Conservation (phyloP, 177 flowering plant species). For the Vitis hybrid region DNA sequence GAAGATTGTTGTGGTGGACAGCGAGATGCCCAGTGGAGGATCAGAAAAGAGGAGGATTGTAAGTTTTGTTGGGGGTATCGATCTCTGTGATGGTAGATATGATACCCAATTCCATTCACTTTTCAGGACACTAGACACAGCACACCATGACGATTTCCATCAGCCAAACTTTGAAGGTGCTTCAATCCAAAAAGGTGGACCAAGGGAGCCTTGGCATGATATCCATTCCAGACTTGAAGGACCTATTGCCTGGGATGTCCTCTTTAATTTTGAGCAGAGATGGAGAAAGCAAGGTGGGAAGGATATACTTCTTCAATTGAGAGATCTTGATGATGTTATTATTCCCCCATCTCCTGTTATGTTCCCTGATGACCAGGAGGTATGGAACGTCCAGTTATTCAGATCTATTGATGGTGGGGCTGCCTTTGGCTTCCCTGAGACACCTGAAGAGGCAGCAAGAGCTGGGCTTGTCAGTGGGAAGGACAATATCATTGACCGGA, state of each 20-base stretch:
- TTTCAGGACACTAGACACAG: slow-evolving; percentile 69
- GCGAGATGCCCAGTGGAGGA: slow-evolving; percentile 50
- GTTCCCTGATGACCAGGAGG: slow-evolving; percentile 54
- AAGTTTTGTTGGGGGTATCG: slow-evolving; percentile 70
- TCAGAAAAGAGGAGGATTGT: slow-evolving; percentile 53
- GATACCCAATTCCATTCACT: slow-evolving; percentile 64
- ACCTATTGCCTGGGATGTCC: slow-evolving; percentile 76
- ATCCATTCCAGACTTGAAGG: slow-evolving; percentile 74
- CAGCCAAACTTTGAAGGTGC: slow-evolving; percentile 64
- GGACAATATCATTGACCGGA: slow-evolving; percentile 68
- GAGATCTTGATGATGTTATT: slow-evolving; percentile 49
- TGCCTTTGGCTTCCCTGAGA: slow-evolving; percentile 72
- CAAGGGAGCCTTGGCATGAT: slow-evolving; percentile 80
- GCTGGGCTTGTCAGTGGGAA: slow-evolving; percentile 80
- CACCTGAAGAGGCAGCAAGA: slow-evolving; percentile 68
- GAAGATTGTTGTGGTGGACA: slow-evolving; percentile 65
- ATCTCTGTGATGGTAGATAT: slow-evolving; percentile 73
- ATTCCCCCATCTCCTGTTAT: slow-evolving; percentile 72
- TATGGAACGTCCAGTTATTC: slow-evolving; percentile 71
- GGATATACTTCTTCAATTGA: slow-evolving; percentile 48
- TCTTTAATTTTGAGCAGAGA: slow-evolving; percentile 76
- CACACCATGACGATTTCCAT: slow-evolving; percentile 74
- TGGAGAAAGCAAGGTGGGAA: slow-evolving; percentile 82
- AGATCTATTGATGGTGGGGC: slow-evolving; percentile 82
- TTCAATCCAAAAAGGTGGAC: slow-evolving; percentile 63